Percentiles rank a stretch among this genome's conserved stretches.
Evolutionary conservation across 192 early-diverging fungal species (phyloP).

Genomic region (Chytriomyces sp.): DNA sequence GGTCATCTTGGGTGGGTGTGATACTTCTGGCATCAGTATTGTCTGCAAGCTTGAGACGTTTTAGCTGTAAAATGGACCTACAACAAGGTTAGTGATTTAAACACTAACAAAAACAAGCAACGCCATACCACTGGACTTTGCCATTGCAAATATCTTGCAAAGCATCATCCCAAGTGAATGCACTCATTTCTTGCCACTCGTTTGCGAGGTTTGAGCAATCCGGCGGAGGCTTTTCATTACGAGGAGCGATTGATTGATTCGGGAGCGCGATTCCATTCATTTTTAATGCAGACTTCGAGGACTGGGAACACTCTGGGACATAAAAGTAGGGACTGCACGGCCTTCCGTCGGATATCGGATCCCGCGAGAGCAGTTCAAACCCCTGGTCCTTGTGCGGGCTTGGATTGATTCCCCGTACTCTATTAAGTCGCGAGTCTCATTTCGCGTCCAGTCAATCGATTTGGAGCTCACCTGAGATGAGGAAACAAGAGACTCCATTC

Average conservation of each 20-base stretch:
- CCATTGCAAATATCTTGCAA: neutral
- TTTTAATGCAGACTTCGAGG: neutral
- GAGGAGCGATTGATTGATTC: neutral
- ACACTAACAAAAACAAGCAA: neutral
- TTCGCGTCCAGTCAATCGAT: neutral
- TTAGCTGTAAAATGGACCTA: neutral
- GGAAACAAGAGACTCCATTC: slow-evolving; percentile 47
- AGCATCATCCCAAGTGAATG: neutral
- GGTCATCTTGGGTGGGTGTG: neutral
- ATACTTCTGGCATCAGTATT: neutral
- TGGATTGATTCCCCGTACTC: neutral
- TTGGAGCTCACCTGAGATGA: slow-evolving; percentile 33
- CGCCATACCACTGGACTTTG: neutral
- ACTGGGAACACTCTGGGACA: neutral
- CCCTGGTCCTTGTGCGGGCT: neutral
- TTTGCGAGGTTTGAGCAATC: neutral
- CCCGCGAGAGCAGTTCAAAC: neutral
- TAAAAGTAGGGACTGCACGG: slow-evolving; percentile 17
- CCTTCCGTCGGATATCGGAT: neutral
- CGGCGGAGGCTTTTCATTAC: neutral
- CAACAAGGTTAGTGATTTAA: neutral
- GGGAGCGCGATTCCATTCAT: neutral
- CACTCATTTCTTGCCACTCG: neutral
- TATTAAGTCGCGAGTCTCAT: neutral
- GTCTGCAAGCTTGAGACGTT: neutral